Percentiles rank a stretch among this genome's conserved stretches.
Conservation (phyloP, 2,329 filamentous ascomycete species). For the Aspergillus quadricinctus region DNA sequence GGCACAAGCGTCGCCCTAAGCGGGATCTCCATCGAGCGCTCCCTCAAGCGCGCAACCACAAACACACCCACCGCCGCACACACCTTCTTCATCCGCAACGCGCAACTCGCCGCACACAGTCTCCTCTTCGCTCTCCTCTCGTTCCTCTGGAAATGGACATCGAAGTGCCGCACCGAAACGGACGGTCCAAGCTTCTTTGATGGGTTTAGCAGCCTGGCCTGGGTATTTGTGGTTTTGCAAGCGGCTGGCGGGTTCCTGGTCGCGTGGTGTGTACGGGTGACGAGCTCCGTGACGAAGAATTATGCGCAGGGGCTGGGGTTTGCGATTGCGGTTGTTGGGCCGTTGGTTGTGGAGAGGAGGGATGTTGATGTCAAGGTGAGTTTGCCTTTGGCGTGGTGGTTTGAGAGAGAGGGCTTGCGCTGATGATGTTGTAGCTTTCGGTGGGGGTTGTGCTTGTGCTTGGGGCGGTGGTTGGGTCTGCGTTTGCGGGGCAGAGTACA, state of each 20-base stretch:
- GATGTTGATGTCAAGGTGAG: neutral
- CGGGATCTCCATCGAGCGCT: neutral
- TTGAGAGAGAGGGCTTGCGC: neutral
- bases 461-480: neutral
- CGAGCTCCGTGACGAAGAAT: neutral
- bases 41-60: neutral
- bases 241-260: neutral
- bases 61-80: neutral
- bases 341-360: neutral
- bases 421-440: neutral
- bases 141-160: neutral
- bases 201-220: neutral
- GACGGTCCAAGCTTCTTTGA: neutral
- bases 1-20: neutral
- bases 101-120: neutral
- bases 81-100: neutral
- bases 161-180: neutral
- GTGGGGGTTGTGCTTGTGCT: neutral
- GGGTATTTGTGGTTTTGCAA: neutral
- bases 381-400: fast-evolving
- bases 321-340: neutral
- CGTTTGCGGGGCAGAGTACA: neutral
- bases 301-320: neutral
- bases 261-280: neutral
- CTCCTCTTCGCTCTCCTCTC: neutral